A percentile compares a stretch with the other conserved stretches of the same genome.
Conservation (phyloP, 495 filamentous ascomycete genomes). For the Podospora appendiculata region DNA sequence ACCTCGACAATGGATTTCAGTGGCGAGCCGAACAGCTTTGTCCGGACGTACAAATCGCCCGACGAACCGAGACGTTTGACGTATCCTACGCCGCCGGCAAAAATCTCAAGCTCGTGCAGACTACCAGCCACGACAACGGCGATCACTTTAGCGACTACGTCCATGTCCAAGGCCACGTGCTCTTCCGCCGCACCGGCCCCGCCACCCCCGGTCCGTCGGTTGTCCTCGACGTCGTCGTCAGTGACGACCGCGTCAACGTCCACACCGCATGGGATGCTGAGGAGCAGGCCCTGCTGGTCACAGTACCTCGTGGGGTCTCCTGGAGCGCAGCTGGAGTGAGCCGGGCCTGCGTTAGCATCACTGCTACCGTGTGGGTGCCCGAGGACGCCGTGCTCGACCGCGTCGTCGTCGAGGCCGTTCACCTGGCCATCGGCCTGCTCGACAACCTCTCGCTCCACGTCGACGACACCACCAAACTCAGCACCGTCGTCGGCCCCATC, state of each 20-base stretch:
- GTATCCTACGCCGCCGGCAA: conserved; percentile 22
- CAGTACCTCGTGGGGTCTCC: conserved; percentile 21
- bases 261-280: conserved; percentile 19
- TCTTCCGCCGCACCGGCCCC: conserved; percentile 24
- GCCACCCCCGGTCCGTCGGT: conserved; percentile 17
- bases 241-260: conserved; percentile 26
- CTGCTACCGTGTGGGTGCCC: conserved; percentile 36
- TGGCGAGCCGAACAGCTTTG: conserved; percentile 14
- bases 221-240: conserved; percentile 29
- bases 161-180: conserved; percentile 29
- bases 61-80: conserved; percentile 18
- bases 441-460: conserved; percentile 32
- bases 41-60: conserved; percentile 20
- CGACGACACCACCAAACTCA: conserved; percentile 11
- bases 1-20: conserved; percentile 7
- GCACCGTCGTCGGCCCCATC: conserved; percentile 23
- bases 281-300: conserved; percentile 22
- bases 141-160: conserved; percentile 14
- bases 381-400: conserved; percentile 15
- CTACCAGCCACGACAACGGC: conserved; percentile 5
- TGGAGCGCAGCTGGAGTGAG: conserved; percentile 8
- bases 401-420: conserved; percentile 20
- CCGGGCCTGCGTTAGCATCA: conserved; percentile 31
- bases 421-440: conserved; percentile 31
- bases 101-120: conserved; percentile 22